Base-by-base conservation (phyloP, 2,329 filamentous ascomycete species). In the Ascomycota sp. region DNA sequence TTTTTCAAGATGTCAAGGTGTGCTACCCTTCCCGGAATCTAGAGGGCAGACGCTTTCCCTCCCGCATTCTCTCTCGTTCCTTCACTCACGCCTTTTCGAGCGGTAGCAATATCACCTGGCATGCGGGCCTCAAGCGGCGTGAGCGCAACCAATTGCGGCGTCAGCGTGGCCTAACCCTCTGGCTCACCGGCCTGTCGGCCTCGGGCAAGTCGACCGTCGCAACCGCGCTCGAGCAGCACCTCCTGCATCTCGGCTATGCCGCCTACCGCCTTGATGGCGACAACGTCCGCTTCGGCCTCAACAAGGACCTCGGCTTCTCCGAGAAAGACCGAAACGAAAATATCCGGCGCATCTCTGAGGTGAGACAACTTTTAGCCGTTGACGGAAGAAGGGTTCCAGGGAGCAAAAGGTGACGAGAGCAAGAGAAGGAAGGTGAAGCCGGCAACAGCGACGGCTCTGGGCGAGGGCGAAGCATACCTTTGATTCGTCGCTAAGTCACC, bases 201-300 rank as follows among this genome's bases (percentile, higher is more conserved):
- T 93, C 82, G 0, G 89, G 89, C 49, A 98, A 98, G 60, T 94
- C 86, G 30, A 98, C 89, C 34, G 81, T 98, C 37, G 89, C 89
- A 32, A 92, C 82, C 3, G 89, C 89, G 11, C 78, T 98, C 25
- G 89, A 98, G 64, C 86, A 94, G 61, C 83, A 94, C 55, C 75
- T 98, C 22, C 71, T 98, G 32, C 83, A 92, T 53, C 66, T 81
- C 8, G 77, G 75, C 26, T 61, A 89, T 30, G 62, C 75, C 32
- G 79, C 85, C 35, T 98, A 98, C 68, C 75, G 89, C 31, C 75
- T 98, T 20, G 89, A 98, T 56, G 89, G 86, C 46, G 89, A 98
- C 68, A 98, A 98, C 57, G 77, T 98, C 40, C 86, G 89, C 36
- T 94, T 95, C 60, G 89, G 89, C 11, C 67, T 98, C 41, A 98